These are phyloP conservation scores for Phytopythium helicoides DNA, from an alignment of 352 stramenopile genomes.

Conservation along the genomic window DNA sequence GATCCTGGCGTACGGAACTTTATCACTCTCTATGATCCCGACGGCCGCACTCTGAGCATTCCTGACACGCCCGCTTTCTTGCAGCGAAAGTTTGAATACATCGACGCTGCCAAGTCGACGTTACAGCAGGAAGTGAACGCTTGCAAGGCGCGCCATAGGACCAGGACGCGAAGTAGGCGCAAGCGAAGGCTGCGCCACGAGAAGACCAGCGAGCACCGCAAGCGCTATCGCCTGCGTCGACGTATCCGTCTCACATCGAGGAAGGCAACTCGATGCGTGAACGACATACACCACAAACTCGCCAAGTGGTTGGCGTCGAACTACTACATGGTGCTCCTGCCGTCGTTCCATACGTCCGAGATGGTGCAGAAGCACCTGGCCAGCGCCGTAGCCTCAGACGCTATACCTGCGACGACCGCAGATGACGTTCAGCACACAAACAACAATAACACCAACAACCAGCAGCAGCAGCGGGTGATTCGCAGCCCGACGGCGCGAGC, in stretches of 20 bases:
- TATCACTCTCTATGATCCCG: no score
- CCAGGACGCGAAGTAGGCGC: no score
- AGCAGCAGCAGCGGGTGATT: constrained; percentile 1
- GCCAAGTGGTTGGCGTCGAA: constrained; percentile 2
- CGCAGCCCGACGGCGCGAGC: constrained; percentile 10
- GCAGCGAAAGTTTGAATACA: no score
- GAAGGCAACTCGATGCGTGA: constrained; percentile 1
- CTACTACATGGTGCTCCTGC: constrained; percentile 3
- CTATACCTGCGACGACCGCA: not conserved
- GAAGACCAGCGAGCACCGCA: no score
- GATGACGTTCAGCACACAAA: not conserved
- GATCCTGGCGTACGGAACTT: no score
- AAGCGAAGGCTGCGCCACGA: no score
- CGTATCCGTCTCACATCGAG: not conserved
- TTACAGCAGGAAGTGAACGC: no score
- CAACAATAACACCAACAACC: constrained; percentile 2
- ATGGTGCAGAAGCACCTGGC: constrained; percentile 7
- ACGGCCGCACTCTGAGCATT: no score
- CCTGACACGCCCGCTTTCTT: no score
- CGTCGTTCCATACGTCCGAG: constrained; percentile 4
- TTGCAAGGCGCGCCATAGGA: no score
- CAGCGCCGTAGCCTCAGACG: constrained; percentile 1
- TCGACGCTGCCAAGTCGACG: no score
- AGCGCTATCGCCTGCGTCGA: no score
- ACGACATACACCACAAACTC: constrained; percentile 12